Evolutionary conservation across 768 basidiomycete genomes (phyloP).

Genomic region (Calvatia gigantea): DNA sequence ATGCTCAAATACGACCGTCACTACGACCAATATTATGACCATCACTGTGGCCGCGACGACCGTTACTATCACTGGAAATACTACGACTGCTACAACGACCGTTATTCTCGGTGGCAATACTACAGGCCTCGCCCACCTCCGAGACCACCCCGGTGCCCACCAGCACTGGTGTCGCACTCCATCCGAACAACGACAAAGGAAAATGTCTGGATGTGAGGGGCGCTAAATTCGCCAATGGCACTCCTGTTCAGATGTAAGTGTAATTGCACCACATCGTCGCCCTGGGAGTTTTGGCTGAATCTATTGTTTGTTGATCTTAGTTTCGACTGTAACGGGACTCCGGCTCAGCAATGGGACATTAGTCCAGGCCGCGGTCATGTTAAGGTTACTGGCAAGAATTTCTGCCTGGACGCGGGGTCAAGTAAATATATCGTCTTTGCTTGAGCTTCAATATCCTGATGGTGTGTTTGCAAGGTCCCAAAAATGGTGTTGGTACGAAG

Average conservation of each 20-base stretch:
- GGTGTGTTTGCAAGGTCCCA: neutral
- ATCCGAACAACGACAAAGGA: conserved; percentile 13
- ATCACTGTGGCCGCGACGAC: too few species aligned
- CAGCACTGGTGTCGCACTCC: too few species aligned
- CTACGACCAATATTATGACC: too few species aligned
- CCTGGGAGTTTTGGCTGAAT: neutral
- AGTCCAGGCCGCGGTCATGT: conserved; percentile 17
- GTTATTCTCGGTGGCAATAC: too few species aligned
- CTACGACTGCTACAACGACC: neutral
- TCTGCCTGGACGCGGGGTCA: conserved; percentile 26
- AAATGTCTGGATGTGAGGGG: conserved; percentile 24
- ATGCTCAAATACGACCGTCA: too few species aligned
- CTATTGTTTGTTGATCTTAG: conserved; percentile 8
- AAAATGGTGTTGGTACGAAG: conserved; percentile 24
- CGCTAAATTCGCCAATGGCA: conserved; percentile 15
- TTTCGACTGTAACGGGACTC: conserved; percentile 23
- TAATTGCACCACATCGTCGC: too few species aligned
- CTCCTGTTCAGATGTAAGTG: conserved; percentile 24
- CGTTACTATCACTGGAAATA: neutral
- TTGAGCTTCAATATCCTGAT: neutral
- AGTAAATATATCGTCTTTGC: conserved; percentile 3
- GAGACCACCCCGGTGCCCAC: neutral
- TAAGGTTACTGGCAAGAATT: conserved; percentile 19
- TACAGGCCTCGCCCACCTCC: neutral
- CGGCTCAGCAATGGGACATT: conserved; percentile 25